Conservation (phyloP, 2,329 filamentous ascomycete genomes). For the Neofusicoccum sp. region DNA sequence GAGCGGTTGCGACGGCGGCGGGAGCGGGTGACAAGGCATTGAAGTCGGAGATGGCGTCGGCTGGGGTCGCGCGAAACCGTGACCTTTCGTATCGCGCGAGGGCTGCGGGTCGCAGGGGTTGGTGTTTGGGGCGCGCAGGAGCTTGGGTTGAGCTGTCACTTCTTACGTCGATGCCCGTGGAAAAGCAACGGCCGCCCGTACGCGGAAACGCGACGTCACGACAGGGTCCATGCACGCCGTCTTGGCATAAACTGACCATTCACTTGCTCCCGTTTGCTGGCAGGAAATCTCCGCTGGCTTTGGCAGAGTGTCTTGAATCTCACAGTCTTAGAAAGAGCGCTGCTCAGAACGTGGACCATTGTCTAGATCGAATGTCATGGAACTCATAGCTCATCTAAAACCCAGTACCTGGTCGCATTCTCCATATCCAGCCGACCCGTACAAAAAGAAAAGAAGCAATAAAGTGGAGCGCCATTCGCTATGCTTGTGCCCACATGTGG, state of each 20-base stretch:
- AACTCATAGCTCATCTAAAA: not conserved
- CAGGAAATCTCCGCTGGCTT: too few species aligned
- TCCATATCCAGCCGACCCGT: not conserved
- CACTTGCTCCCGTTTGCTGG: too few species aligned
- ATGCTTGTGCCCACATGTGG: not conserved
- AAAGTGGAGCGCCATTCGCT: not conserved
- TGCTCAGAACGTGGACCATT: too few species aligned
- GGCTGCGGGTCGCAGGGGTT: not conserved
- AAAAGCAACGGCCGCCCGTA: not conserved
- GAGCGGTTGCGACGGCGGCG: not conserved
- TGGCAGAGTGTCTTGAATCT: too few species aligned
- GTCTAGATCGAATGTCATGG: too few species aligned
- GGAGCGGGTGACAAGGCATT: not conserved
- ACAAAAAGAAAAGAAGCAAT: not conserved
- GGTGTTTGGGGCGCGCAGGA: not conserved
- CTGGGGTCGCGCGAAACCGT: not conserved
- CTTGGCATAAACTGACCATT: not conserved
- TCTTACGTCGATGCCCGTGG: not conserved
- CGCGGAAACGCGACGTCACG: slow-evolving; percentile 12
- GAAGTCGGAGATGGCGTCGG: not conserved
- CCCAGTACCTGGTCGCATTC: not conserved
- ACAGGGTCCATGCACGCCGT: not conserved
- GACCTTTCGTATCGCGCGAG: not conserved
- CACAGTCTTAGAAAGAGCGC: too few species aligned
- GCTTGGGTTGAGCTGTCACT: not conserved